Percentiles rank a stretch among this genome's conserved stretches.
Evolutionary conservation across 176 grass and related monocot species (phyloP).

Genomic region (Aegilops longissima): DNA sequence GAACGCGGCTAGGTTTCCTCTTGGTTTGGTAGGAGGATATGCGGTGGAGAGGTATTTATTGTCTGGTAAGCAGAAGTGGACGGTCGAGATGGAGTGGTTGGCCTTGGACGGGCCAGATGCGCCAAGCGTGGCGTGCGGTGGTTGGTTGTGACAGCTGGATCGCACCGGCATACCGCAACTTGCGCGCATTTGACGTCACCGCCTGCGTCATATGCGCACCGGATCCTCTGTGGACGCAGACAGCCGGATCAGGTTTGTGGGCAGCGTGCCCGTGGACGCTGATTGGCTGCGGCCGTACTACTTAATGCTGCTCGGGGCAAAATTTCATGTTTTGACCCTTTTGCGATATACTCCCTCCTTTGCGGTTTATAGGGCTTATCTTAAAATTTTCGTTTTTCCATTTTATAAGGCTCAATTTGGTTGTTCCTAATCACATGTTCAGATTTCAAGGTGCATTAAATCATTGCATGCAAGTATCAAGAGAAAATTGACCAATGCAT

Average conservation of each 20-base stretch:
- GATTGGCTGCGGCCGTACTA: not conserved
- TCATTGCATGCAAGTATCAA: too few relatives aligned
- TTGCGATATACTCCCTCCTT: too few relatives aligned
- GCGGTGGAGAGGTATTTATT: slow-evolving; percentile 40
- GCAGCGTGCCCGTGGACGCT: not conserved
- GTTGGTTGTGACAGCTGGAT: slow-evolving; percentile 37
- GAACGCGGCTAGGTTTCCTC: not conserved
- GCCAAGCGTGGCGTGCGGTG: not conserved
- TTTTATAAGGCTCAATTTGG: too few relatives aligned
- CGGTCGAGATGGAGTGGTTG: not conserved
- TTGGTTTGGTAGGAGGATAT: not conserved
- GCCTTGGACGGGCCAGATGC: not conserved
- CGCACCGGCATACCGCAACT: slow-evolving; percentile 21
- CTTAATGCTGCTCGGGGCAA: not conserved
- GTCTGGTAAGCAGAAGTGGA: not conserved
- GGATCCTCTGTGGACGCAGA: slow-evolving; percentile 12
- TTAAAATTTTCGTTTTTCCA: too few relatives aligned
- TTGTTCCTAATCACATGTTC: too few relatives aligned
- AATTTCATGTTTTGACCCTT: too few relatives aligned
- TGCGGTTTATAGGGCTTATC: too few relatives aligned
- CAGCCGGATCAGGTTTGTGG: fast-evolving
- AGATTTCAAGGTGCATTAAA: too few relatives aligned
- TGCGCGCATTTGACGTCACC: slow-evolving; percentile 46
- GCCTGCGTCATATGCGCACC: slow-evolving; percentile 18
- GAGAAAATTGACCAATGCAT: too few relatives aligned